Percentiles rank a stretch among this genome's conserved stretches.
Conservation (phyloP, 1,139 yeast genomes). For the Barnettozyma hawaiiensis region DNA sequence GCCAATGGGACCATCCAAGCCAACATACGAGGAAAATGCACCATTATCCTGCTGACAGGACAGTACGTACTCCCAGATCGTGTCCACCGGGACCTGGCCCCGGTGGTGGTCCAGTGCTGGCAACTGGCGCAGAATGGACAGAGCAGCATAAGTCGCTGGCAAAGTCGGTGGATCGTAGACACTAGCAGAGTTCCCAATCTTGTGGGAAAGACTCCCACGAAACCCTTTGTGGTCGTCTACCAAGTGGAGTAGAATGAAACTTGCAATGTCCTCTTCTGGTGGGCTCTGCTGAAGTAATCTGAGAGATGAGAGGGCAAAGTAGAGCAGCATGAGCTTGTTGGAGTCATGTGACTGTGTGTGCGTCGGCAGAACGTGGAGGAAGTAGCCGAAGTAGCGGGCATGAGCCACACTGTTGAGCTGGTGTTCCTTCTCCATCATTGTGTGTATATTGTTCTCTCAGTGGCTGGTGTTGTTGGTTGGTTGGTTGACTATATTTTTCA, state of each 20-base stretch:
- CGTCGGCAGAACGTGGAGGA: slow-evolving; percentile 44
- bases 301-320: slow-evolving; percentile 63
- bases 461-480: not conserved
- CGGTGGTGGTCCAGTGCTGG: too few species aligned
- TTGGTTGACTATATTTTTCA: not conserved
- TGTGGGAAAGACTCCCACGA: slow-evolving; percentile 47
- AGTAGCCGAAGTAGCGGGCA: slow-evolving; percentile 1
- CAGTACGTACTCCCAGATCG: slow-evolving; percentile 45
- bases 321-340: slow-evolving; percentile 57
- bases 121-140: slow-evolving; percentile 45
- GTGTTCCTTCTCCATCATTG: not conserved
- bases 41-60: slow-evolving; percentile 57
- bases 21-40: slow-evolving; percentile 47
- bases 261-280: slow-evolving; percentile 34
- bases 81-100: slow-evolving; percentile 37
- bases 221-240: slow-evolving; percentile 44
- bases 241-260: slow-evolving; percentile 46
- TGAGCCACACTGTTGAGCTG: not conserved
- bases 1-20: slow-evolving; percentile 44
- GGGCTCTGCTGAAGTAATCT: slow-evolving; percentile 40
- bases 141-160: slow-evolving; percentile 65
- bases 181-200: slow-evolving; percentile 16
- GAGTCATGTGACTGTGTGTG: slow-evolving; percentile 55
- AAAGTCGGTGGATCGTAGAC: slow-evolving; percentile 55
- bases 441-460: not conserved